A percentile compares a stretch with the other conserved stretches of the same genome.
These are phyloP conservation scores for Fragosphaeria purpurea DNA, from an alignment of 2,329 filamentous ascomycete species.

Conservation along the genomic window DNA sequence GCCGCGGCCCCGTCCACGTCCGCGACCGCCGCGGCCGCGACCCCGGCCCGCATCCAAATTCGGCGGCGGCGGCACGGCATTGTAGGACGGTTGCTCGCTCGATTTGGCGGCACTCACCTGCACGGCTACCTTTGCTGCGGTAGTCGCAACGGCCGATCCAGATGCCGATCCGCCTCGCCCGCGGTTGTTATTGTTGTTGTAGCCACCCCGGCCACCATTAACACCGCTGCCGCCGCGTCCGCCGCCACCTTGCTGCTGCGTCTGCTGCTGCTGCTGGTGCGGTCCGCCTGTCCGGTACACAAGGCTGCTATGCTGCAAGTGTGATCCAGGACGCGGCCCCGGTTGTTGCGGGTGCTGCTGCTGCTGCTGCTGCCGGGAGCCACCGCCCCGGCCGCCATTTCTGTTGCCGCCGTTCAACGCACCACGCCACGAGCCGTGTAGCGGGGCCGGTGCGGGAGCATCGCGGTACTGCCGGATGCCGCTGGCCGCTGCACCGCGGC, in stretches of 20 bases:
- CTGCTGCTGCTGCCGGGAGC: conserved; percentile 18
- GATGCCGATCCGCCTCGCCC: background rate
- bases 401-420: conserved; percentile 38
- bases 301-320: conserved; percentile 40
- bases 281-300: conserved; percentile 35
- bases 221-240: conserved; percentile 1
- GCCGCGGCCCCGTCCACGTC: conserved; percentile 30
- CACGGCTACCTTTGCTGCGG: conserved; percentile 2
- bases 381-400: conserved; percentile 28
- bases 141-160: background rate
- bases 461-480: conserved; percentile 51
- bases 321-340: conserved; percentile 19
- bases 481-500: conserved; percentile 35
- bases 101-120: conserved; percentile 11
- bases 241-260: conserved; percentile 7
- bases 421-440: conserved; percentile 49
- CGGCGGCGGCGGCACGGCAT: conserved; percentile 51
- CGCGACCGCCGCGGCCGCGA: conserved; percentile 27
- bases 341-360: conserved; percentile 15
- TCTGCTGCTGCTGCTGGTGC: conserved; percentile 13
- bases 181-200: background rate
- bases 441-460: conserved; percentile 41
- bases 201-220: conserved; percentile 1
- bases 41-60: conserved; percentile 38
- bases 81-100: conserved; percentile 30